Base-by-base conservation (phyloP, 495 filamentous ascomycete species). In the Penicillium lagena region DNA sequence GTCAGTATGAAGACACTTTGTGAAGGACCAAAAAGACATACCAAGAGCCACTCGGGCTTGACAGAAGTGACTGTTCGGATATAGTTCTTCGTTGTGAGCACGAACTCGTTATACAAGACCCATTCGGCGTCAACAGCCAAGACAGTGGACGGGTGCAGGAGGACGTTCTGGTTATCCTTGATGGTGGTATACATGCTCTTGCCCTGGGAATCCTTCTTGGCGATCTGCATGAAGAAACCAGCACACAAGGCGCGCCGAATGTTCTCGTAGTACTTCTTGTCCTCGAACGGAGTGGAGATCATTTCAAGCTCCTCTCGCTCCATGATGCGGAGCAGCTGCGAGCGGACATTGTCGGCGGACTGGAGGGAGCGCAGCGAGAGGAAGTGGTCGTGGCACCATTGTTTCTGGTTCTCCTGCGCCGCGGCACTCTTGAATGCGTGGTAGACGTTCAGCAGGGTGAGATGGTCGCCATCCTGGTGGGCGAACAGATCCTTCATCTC, bases 191-290 rank as follows among this genome's bases (percentile, higher is more conserved):
- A 99, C 47, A 66, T 63, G 31, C 77, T 79, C 77, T 95, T 96
- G 51, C 81, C 80, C 36, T 65, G 75, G 31, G 71, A 67, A 46
- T 95, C 87, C 52, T 82, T 86, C 80, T 90, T 96, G 34, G 93
- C 93, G n/a, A 97, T 86, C 59, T 99, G 94, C 93, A 99, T 99
- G 75, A 99, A 99, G 73, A 97, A 99, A 14, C 93, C 93, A 2
- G 89, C 80, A 11, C 95, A 85, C n/a, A 99, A 75, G 9, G 93
- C 93, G 12, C 88, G 83, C 14, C 89, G 86, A 56, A 99, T 97
- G 58, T 99, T 99, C 64, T 79, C 89, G 62, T 96, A 97, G 70
- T 99, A 99, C 50, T 90, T 86, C 75, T 95, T 96, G 66, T 97
- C 83, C 39, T 89, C 85, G 68, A 96, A 96, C 1, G 86, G 79